Evolutionary conservation across 192 early-diverging fungal species (phyloP).

Genomic region (Podila clonocystis): DNA sequence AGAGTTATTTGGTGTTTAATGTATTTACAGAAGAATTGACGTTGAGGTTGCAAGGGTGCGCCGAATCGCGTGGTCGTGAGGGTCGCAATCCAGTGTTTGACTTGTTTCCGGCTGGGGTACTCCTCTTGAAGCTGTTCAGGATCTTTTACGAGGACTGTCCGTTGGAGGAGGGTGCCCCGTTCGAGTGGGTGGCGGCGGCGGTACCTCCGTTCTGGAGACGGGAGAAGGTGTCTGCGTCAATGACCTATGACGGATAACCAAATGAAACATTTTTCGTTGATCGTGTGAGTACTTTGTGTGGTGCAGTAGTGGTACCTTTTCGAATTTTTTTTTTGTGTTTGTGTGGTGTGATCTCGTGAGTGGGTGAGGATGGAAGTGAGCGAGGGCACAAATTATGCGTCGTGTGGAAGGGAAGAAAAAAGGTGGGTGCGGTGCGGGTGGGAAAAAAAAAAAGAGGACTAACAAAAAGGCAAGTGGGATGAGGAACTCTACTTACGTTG

Average conservation of each 20-base stretch:
- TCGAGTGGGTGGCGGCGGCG: not conserved
- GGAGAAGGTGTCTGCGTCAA: slow-evolving; percentile 36
- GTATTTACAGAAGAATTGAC: too few relatives aligned
- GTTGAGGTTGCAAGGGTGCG: too few relatives aligned
- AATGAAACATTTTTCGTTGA: not conserved
- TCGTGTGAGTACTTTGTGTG: not conserved
- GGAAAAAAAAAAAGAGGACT: slow-evolving; percentile 21
- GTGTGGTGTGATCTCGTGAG: slow-evolving; percentile 1
- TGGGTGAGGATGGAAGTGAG: too few relatives aligned
- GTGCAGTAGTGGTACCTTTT: not conserved
- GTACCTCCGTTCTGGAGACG: slow-evolving; percentile 16
- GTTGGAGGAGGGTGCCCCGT: not conserved
- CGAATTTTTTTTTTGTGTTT: not conserved
- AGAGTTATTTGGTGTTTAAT: too few relatives aligned
- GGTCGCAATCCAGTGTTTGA: too few relatives aligned
- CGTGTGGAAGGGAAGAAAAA: not conserved
- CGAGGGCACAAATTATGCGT: not conserved
- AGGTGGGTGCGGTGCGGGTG: slow-evolving; percentile 1
- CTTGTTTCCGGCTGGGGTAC: too few relatives aligned
- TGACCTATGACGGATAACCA: slow-evolving; percentile 13
- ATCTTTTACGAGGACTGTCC: not conserved
- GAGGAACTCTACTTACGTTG: slow-evolving; percentile 15
- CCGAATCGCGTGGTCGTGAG: too few relatives aligned
- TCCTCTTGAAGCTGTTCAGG: too few relatives aligned
- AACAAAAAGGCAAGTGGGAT: not conserved